A percentile compares a stretch with the other conserved stretches of the same genome.
phyloP scores from a whole-genome alignment of 352 stramenopile genomes.

The Pythium aquatile region DNA sequence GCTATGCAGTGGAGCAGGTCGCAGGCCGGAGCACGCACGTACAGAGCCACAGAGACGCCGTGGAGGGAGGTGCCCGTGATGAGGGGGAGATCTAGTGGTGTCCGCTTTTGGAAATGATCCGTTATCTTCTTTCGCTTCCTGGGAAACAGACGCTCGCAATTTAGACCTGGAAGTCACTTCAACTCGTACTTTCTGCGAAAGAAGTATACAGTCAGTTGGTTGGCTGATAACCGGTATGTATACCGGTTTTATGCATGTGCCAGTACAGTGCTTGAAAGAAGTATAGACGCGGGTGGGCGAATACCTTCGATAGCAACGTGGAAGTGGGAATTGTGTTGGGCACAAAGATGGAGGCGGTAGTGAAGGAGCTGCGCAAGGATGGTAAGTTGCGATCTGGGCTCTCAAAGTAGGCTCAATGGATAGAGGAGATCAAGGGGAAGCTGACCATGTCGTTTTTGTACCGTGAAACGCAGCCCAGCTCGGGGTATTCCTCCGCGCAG shows the following conservation, averaged over 20 bases:
- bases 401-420: neutral
- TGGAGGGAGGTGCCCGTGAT: neutral
- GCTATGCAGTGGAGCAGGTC: neutral
- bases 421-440: neutral
- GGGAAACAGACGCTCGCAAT: constrained; percentile 18
- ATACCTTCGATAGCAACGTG: neutral
- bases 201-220: constrained; percentile 18
- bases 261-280: neutral
- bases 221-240: constrained; percentile 2
- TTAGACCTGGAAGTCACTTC: constrained; percentile 19
- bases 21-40: neutral
- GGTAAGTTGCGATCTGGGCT: constrained; percentile 35
- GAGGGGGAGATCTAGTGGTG: neutral
- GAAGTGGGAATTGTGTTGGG: neutral
- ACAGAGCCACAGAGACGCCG: neutral
- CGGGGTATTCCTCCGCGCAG: constrained; percentile 64
- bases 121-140: constrained; percentile 5
- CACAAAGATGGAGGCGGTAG: constrained; percentile 57
- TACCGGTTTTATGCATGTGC: neutral
- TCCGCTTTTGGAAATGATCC: constrained; percentile 1
- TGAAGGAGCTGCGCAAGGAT: constrained; percentile 72
- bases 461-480: constrained; percentile 50
- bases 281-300: neutral
- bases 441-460: constrained; percentile 2
- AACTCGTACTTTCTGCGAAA: constrained; percentile 22